Percentiles rank a stretch among this genome's conserved stretches.
Conservation (phyloP, 1,139 yeast species). For the Nakaseomyces sp. region DNA sequence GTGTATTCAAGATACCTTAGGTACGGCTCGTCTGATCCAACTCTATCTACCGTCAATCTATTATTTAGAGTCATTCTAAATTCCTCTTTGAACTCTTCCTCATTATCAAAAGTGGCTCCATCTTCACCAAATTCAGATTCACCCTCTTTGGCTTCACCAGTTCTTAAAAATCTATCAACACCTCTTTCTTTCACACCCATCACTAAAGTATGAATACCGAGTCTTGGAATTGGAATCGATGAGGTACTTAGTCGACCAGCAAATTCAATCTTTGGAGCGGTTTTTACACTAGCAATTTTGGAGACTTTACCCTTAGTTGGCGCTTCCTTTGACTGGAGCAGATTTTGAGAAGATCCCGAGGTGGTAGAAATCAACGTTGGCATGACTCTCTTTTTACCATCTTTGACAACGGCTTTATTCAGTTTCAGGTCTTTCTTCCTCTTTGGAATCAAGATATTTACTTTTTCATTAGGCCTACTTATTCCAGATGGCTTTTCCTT, state of each 20-base stretch:
- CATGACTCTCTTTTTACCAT: conserved; percentile 80
- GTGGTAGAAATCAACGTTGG: conserved; percentile 62
- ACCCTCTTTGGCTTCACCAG: conserved; percentile 22
- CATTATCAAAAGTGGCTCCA: conserved; percentile 31
- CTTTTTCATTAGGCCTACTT: conserved; percentile 14
- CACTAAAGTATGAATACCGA: conserved; percentile 34
- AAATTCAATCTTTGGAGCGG: not conserved
- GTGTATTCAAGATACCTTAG: conserved; percentile 22
- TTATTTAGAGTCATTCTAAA: conserved; percentile 25
- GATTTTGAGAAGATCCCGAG: conserved; percentile 1
- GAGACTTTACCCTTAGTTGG: not conserved
- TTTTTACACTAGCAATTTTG: not conserved
- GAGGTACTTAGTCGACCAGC: conserved; percentile 27
- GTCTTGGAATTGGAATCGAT: conserved; percentile 31
- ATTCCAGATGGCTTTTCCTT: conserved; percentile 1
- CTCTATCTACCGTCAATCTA: conserved; percentile 22
- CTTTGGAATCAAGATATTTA: conserved; percentile 26
- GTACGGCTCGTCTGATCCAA: conserved; percentile 28
- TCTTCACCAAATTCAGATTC: conserved; percentile 33
- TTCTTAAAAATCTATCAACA: conserved; percentile 25
- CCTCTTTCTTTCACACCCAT: conserved; percentile 30
- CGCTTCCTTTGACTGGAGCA: conserved; percentile 7
- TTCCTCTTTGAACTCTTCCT: conserved; percentile 28
- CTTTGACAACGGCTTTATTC: conserved; percentile 26
- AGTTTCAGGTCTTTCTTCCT: conserved; percentile 24